Percentiles rank a stretch among this genome's conserved stretches.
phyloP scores from a whole-genome alignment of 2,329 filamentous ascomycete species.

The Colletotrichum cereale region DNA sequence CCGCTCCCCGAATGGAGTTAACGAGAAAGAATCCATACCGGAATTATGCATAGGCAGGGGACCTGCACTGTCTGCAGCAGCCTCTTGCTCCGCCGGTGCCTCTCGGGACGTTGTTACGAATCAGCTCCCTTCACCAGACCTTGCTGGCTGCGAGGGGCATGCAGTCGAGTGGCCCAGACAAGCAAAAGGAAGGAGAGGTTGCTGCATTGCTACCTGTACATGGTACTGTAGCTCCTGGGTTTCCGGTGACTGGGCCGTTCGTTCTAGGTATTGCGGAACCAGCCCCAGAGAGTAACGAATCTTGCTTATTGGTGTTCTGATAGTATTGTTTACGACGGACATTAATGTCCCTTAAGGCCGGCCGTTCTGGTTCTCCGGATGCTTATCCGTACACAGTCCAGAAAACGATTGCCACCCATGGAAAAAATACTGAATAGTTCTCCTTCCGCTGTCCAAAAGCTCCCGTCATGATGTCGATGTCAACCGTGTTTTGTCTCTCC shows the following conservation, averaged over 20 bases:
- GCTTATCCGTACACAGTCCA: no score
- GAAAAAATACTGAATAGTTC: background rate
- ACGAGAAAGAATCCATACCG: no score
- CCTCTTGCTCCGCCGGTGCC: background rate
- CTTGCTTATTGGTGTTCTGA: background rate
- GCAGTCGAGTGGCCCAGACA: background rate
- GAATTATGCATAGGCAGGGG: background rate
- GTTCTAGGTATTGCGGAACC: background rate
- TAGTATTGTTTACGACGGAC: no score
- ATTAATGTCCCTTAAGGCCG: no score
- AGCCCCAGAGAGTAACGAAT: background rate
- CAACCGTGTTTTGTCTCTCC: background rate
- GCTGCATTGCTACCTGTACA: background rate
- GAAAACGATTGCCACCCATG: background rate
- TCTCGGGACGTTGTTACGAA: constrained; percentile 1
- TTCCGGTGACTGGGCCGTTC: no score
- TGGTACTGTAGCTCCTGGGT: background rate
- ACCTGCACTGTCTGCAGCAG: constrained; percentile 22
- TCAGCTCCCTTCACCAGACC: constrained; percentile 3
- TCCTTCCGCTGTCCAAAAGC: background rate
- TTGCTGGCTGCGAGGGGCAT: background rate
- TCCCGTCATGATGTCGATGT: background rate
- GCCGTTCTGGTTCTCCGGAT: no score
- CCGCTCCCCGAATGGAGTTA: background rate
- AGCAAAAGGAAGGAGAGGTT: background rate